Base-by-base conservation (phyloP, 805 yeast species). In the Grigorovia yakushimaensis region DNA sequence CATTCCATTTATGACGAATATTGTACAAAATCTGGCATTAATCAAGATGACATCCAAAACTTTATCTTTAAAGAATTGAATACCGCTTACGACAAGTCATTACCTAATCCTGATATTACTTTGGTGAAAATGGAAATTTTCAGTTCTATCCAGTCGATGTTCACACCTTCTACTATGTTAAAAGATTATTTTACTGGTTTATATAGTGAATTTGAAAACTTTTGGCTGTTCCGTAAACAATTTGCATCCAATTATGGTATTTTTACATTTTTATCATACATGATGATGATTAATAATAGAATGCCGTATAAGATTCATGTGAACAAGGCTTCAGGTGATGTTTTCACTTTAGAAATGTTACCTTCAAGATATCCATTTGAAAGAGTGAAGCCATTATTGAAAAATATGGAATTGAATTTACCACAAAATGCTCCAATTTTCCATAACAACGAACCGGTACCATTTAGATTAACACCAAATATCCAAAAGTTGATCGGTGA, bases 201-300 rank as follows among this genome's bases (percentile, higher is more conserved):
- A 39, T 93, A 81, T 65, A 74, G 82, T 11, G 76, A 80, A 49
- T 94, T 83, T 62, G 96, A 85, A 64, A 97, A 91, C 59, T 93
- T 91, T 73, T 93, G 98, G 98, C 68, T 91, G 45, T 93, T 94
- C 81, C 78, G 98, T 52, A 88, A 88, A 58, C 96, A 89, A 60
- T 94, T 93, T 61, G 80, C 96, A 5, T 82, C 95, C 23, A 96
- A 89, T 65, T 93, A 91, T 67, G 97, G 97, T 4, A 81, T 95
- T 0, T 84, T 93, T 57, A 80, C 88, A 41, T 91, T 91, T 65
- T 81, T 89, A 74, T 86, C 98, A 0, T 88, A 87, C 60, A 84
- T 91, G 88, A 79, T 93, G 85, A 82, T 95, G 67, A 86, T 93
- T 58, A 88, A 88, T 62, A 80, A 84, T 43, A 79, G 99, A 59